These are phyloP conservation scores for Mortierella sp. DNA, from an alignment of 371 early-diverging fungal genomes.

Conservation along the genomic window DNA sequence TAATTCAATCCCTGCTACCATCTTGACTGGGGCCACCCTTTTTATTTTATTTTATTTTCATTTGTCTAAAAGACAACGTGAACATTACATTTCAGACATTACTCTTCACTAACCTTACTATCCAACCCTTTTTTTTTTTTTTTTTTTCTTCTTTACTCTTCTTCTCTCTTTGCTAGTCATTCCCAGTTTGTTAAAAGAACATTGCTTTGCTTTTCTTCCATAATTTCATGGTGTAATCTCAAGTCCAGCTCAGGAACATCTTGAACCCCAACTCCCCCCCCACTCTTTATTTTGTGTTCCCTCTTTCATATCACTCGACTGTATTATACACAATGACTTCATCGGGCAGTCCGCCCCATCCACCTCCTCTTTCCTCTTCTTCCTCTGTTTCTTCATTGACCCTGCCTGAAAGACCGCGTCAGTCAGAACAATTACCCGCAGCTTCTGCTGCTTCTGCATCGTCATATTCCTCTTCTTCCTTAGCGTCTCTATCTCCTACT, in stretches of 20 bases:
- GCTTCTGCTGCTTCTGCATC: background rate
- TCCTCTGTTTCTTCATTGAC: slow-evolving; percentile 11
- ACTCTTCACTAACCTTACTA: background rate
- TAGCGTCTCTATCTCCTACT: background rate
- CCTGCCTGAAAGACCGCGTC: slow-evolving; percentile 1
- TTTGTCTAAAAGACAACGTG: background rate
- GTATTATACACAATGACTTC: slow-evolving; percentile 21
- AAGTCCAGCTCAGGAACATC: background rate
- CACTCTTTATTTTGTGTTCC: background rate
- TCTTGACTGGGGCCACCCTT: background rate
- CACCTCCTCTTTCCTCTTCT: slow-evolving; percentile 7
- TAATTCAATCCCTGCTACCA: background rate
- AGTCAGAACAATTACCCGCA: background rate
- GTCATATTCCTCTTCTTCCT: background rate
- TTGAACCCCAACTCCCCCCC: background rate
- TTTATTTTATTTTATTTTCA: background rate
- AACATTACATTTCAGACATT: background rate
- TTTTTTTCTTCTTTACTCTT: background rate
- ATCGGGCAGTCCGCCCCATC: slow-evolving; percentile 14
- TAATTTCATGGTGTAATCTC: background rate
- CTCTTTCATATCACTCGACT: too few relatives aligned
- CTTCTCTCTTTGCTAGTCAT: background rate
- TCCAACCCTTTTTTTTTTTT: slow-evolving; percentile 5
- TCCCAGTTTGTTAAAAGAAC: background rate
- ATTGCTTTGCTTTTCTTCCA: too few relatives aligned